These are phyloP conservation scores for Chlamydomonas sp. DNA, from an alignment of 139 green algal species.

Conservation along the genomic window DNA sequence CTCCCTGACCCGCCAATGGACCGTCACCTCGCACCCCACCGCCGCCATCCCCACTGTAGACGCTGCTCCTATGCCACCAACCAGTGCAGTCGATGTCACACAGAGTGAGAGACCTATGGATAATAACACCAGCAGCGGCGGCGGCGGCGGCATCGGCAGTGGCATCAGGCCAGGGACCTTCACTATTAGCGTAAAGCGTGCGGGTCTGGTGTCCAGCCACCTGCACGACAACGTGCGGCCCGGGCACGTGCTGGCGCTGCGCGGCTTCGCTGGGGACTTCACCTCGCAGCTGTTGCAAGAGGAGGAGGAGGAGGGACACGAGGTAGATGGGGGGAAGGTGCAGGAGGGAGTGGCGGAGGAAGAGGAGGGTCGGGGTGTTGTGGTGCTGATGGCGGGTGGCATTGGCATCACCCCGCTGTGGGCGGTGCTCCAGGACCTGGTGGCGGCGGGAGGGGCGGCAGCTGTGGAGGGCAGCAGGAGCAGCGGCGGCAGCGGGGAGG, in stretches of 20 bases:
- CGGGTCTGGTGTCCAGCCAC: slow-evolving; percentile 33
- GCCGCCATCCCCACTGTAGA: neutral
- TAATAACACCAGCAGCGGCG: neutral
- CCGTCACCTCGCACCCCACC: slow-evolving; percentile 41
- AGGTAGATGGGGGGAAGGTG: neutral
- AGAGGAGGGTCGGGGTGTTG: neutral
- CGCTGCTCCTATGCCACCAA: too few species aligned
- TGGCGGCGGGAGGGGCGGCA: neutral
- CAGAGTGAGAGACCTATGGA: too few species aligned
- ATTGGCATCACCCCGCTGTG: slow-evolving; percentile 51
- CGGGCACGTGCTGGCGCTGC: neutral
- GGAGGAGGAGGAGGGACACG: neutral
- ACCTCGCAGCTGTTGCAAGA: neutral
- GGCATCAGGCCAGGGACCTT: slow-evolving; percentile 13
- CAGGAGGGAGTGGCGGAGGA: neutral
- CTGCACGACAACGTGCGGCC: slow-evolving; percentile 36
- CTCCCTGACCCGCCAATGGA: slow-evolving; percentile 39
- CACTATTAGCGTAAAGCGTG: slow-evolving; percentile 48
- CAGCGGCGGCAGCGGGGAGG: neutral
- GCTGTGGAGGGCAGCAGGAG: neutral
- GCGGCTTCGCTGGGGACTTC: slow-evolving; percentile 42
- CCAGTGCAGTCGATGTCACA: too few species aligned
- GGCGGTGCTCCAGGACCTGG: slow-evolving; percentile 26
- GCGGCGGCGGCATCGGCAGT: too few species aligned
- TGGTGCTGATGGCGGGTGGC: slow-evolving; percentile 47